A percentile compares a stretch with the other conserved stretches of the same genome.
Conservation (phyloP, 441 rosid genomes). For the Theobroma grandiflorum region DNA sequence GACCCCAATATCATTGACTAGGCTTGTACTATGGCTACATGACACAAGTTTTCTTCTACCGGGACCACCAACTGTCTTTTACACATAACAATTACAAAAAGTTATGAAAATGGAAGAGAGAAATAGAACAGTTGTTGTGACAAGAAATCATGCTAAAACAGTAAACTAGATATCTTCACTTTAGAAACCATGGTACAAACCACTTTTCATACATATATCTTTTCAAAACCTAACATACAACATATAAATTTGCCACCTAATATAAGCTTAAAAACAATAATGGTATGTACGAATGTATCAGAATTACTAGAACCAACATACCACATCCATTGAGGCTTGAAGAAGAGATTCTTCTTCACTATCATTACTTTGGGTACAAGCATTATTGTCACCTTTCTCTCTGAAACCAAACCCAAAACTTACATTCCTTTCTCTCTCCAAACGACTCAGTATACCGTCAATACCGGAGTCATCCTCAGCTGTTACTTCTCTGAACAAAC, state of each 20-base stretch:
- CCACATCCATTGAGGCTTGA: slow-evolving; percentile 50
- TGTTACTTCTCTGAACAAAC: slow-evolving; percentile 57
- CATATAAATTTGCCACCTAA: not conserved
- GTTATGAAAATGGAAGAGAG: slow-evolving; percentile 23
- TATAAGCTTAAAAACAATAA: not conserved
- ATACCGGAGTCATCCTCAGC: slow-evolving; percentile 63
- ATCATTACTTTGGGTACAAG: slow-evolving; percentile 33
- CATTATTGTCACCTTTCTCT: slow-evolving; percentile 43
- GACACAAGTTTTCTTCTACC: slow-evolving; percentile 41
- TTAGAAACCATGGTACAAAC: not conserved
- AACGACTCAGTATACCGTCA: slow-evolving; percentile 77
- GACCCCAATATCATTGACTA: slow-evolving; percentile 29
- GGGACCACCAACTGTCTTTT: slow-evolving; percentile 71
- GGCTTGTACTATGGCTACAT: slow-evolving; percentile 32
- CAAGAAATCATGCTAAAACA: slow-evolving; percentile 1
- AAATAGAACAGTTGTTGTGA: not conserved
- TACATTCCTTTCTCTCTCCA: slow-evolving; percentile 83
- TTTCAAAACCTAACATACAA: not conserved
- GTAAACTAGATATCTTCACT: not conserved
- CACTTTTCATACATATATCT: not conserved
- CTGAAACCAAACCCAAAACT: slow-evolving; percentile 62
- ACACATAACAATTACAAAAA: slow-evolving; percentile 42
- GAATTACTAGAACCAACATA: slow-evolving; percentile 40
- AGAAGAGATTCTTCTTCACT: slow-evolving; percentile 44
- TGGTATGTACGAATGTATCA: not conserved